These are phyloP conservation scores for Picochlorum sp. DNA, from an alignment of 139 green algal species.

Conservation along the genomic window DNA sequence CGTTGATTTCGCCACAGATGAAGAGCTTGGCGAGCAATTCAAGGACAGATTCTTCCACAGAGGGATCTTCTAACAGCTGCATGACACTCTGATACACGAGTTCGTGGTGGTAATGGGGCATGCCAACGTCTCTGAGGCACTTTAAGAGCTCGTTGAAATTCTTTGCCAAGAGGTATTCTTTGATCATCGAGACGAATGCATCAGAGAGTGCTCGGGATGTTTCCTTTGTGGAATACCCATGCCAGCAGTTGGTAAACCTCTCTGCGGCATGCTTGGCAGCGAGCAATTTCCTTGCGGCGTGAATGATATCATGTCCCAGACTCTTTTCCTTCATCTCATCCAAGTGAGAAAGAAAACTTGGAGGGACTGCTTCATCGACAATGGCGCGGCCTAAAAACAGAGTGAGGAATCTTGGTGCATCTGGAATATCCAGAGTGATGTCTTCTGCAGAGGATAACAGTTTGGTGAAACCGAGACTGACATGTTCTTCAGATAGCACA, in stretches of 20 bases:
- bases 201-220: slow-evolving; percentile 41
- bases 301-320: slow-evolving; percentile 57
- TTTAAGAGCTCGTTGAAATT: slow-evolving; percentile 43
- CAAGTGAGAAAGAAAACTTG: slow-evolving; percentile 66
- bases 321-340: slow-evolving; percentile 40
- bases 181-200: slow-evolving; percentile 20
- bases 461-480: slow-evolving; percentile 54
- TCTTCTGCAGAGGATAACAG: slow-evolving; percentile 67
- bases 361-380: slow-evolving; percentile 89
- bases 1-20: slow-evolving; percentile 28
- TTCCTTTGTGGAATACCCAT: slow-evolving; percentile 37
- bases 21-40: slow-evolving; percentile 20
- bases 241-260: slow-evolving; percentile 70
- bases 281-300: slow-evolving; percentile 48
- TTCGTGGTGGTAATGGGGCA: slow-evolving; percentile 75
- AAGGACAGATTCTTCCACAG: slow-evolving; percentile 10
- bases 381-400: slow-evolving; percentile 55
- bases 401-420: slow-evolving; percentile 65
- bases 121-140: slow-evolving; percentile 53
- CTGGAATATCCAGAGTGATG: slow-evolving; percentile 79
- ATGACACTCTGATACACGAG: slow-evolving; percentile 45
- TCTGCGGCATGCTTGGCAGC: slow-evolving; percentile 65
- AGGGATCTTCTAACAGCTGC: not conserved
- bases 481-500: slow-evolving; percentile 37
- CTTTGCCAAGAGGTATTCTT: slow-evolving; percentile 22